These are phyloP conservation scores for Paraphoma chrysanthemicola DNA, from an alignment of 2,329 filamentous ascomycete species.

Conservation along the genomic window DNA sequence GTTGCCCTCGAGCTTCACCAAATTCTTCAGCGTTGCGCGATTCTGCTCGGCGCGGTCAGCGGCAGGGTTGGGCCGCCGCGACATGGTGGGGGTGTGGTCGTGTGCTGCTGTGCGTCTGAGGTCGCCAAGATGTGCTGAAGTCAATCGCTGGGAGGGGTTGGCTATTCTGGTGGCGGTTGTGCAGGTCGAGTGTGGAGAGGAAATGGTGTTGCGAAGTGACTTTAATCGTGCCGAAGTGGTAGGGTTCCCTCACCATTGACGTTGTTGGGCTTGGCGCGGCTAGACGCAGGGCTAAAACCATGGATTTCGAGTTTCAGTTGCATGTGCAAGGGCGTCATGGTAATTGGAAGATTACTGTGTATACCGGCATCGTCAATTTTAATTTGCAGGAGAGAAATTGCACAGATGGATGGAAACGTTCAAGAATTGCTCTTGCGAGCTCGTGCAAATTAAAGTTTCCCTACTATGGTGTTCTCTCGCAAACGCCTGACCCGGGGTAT, in stretches of 20 bases:
- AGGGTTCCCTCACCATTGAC: constrained; percentile 22
- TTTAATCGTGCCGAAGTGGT: constrained; percentile 21
- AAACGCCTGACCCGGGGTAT: constrained; percentile 26
- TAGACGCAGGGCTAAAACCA: not conserved
- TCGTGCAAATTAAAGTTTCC: not conserved
- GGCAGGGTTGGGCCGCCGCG: constrained; percentile 78
- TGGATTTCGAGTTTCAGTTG: not conserved
- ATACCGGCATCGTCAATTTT: not conserved
- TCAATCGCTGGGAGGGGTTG: not conserved
- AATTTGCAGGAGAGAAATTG: too few relatives aligned
- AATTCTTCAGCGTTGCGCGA: constrained; percentile 88
- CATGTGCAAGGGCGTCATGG: not conserved
- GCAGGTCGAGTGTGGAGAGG: not conserved
- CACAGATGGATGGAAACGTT: too few relatives aligned
- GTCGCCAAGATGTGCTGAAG: not conserved
- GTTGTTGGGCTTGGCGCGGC: constrained; percentile 9
- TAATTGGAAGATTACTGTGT: not conserved
- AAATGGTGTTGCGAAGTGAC: constrained; percentile 10
- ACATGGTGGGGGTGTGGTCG: constrained; percentile 64
- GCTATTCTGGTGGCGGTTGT: not conserved
- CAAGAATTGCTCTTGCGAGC: too few relatives aligned
- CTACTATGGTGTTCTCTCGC: not conserved
- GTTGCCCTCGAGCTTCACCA: constrained; percentile 93
- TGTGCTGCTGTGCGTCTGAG: constrained; percentile 4
- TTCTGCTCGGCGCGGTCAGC: constrained; percentile 93